These are phyloP conservation scores for Schizochytrium sp. DNA, from an alignment of 108 stramenopile species.

Conservation along the genomic window DNA sequence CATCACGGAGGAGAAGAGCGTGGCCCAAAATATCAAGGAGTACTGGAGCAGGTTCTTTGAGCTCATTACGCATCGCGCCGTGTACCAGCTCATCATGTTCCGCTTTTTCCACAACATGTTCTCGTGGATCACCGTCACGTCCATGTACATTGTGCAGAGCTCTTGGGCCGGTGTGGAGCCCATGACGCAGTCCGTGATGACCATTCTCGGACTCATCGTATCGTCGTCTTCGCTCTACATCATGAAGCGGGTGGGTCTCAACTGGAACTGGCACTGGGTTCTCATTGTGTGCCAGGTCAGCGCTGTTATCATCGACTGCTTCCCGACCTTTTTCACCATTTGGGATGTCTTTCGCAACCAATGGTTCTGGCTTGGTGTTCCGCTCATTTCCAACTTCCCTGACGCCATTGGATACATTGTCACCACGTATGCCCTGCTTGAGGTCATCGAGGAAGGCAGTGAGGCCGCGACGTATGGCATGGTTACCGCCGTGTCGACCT, in stretches of 20 bases:
- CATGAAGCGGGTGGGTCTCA: background rate
- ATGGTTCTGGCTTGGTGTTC: background rate
- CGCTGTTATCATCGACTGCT: background rate
- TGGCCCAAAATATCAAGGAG: background rate
- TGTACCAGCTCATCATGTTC: background rate
- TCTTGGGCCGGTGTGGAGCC: background rate
- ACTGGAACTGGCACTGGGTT: background rate
- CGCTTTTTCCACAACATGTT: background rate
- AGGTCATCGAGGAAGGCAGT: background rate
- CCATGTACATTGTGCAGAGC: background rate
- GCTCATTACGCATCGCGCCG: background rate
- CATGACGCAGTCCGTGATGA: background rate
- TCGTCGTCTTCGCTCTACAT: background rate
- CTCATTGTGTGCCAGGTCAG: background rate
- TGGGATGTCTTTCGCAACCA: background rate
- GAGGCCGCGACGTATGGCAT: background rate
- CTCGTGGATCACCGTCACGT: background rate
- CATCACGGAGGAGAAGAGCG: background rate
- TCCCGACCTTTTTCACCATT: background rate
- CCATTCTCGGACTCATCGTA: background rate
- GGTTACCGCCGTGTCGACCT: background rate
- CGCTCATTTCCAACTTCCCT: background rate
- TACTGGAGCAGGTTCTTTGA: background rate
- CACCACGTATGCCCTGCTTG: background rate
- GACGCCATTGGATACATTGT: background rate